Conservation (phyloP, 2,329 filamentous ascomycete species). For the Fusarium metavorans region DNA sequence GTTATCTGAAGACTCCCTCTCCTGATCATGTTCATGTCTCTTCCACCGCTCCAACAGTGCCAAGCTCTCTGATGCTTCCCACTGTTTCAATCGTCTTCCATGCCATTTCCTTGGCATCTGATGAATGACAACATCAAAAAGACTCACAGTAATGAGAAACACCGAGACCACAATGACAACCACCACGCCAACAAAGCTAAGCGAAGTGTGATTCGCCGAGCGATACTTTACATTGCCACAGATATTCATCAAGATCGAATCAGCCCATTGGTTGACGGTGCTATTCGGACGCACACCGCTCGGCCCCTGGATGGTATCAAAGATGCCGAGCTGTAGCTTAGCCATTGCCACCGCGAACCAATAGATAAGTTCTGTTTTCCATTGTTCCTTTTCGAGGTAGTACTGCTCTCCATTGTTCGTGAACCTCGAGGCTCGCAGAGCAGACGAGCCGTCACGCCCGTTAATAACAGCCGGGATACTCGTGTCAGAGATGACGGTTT, state of each 20-base stretch:
- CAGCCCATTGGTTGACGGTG: no score
- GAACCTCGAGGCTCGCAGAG: neutral
- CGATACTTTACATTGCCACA: neutral
- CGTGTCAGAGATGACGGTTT: neutral
- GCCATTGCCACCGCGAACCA: constrained; percentile 1
- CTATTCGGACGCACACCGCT: neutral
- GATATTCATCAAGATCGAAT: neutral
- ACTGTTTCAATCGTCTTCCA: neutral
- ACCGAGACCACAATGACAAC: neutral
- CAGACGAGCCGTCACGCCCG: neutral
- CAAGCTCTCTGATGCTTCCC: neutral
- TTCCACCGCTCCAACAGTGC: neutral
- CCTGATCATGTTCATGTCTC: neutral
- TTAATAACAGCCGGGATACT: neutral
- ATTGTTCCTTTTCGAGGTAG: neutral
- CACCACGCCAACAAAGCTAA: neutral
- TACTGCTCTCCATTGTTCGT: neutral
- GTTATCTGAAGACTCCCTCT: neutral
- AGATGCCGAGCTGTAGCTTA: neutral
- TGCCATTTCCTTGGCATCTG: neutral
- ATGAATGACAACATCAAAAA: neutral
- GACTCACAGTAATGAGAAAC: neutral
- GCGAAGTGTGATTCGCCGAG: neutral
- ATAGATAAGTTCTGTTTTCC: neutral
- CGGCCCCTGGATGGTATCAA: neutral